These are phyloP conservation scores for Trichoderma sp. DNA, from an alignment of 2,329 filamentous ascomycete genomes.

Conservation along the genomic window DNA sequence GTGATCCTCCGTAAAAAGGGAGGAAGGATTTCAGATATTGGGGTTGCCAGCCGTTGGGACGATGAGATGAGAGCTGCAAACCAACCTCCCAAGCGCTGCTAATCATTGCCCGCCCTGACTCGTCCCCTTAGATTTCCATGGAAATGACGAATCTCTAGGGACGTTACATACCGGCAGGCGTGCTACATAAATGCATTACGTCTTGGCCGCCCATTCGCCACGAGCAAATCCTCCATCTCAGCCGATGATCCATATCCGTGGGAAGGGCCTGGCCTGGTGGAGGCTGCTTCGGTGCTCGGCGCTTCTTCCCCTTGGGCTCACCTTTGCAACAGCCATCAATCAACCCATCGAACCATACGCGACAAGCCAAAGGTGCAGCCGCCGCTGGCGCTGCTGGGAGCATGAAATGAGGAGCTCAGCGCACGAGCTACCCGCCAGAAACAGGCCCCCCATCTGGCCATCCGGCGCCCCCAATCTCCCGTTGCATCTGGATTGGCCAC, in stretches of 20 bases:
- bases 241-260: conserved; percentile 21
- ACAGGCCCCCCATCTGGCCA: conserved; percentile 1
- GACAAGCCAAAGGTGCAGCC: neutral
- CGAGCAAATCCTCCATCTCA: conserved; percentile 16
- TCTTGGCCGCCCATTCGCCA: conserved; percentile 36
- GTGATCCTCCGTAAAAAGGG: neutral
- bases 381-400: conserved; percentile 27
- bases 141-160: conserved; percentile 18
- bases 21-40: neutral
- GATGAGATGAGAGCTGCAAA: neutral
- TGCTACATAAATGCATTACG: conserved; percentile 38
- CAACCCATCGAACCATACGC: neutral
- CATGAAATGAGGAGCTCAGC: neutral
- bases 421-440: neutral
- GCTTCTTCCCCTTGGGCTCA: conserved; percentile 20
- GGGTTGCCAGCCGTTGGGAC: conserved; percentile 1
- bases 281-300: conserved; percentile 24
- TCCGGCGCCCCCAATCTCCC: conserved; percentile 13
- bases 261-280: neutral
- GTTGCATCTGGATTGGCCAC: conserved; percentile 21
- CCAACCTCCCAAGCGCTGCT: neutral
- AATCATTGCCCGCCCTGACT: conserved; percentile 13
- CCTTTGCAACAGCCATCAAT: neutral
- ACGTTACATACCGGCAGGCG: conserved; percentile 22
- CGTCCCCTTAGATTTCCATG: conserved; percentile 1